These are phyloP conservation scores for Tolypocladium inflatum DNA, from an alignment of 2,329 filamentous ascomycete genomes.

Conservation along the genomic window DNA sequence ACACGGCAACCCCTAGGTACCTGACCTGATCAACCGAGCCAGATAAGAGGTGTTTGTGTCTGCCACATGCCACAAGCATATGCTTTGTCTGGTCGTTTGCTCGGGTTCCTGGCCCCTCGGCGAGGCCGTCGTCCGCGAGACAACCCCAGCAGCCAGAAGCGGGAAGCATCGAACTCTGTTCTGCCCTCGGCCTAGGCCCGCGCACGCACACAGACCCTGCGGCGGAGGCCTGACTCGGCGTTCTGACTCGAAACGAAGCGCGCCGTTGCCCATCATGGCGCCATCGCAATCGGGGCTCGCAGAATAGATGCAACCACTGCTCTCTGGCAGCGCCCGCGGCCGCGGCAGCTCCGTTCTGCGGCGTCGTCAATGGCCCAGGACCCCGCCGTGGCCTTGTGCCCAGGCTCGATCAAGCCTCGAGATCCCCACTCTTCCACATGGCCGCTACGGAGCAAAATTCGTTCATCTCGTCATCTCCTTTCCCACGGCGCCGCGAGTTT, in stretches of 20 bases:
- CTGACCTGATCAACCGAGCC: not conserved
- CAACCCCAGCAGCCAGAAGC: not conserved
- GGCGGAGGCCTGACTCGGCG: not conserved
- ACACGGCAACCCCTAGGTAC: not conserved
- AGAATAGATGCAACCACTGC: not conserved
- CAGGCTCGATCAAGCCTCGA: conserved; percentile 10
- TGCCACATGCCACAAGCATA: not conserved
- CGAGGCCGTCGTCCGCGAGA: not conserved
- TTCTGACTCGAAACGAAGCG: not conserved
- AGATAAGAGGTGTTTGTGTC: not conserved
- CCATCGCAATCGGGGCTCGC: not conserved
- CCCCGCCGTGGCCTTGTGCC: not conserved
- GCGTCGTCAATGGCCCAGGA: not conserved
- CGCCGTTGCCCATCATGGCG: not conserved
- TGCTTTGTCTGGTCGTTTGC: not conserved
- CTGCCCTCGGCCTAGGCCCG: not conserved
- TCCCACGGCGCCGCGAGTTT: conserved; percentile 7
- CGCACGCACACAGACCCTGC: not conserved
- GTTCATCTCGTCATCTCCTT: conserved; percentile 20
- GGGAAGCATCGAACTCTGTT: not conserved
- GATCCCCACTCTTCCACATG: conserved; percentile 18
- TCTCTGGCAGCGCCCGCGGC: not conserved
- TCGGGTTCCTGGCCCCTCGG: not conserved
- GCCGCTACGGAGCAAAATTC: conserved; percentile 14
- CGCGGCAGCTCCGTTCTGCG: not conserved